Conservation (phyloP, 176 grass and related monocot genomes). For the Poa pratensis region DNA sequence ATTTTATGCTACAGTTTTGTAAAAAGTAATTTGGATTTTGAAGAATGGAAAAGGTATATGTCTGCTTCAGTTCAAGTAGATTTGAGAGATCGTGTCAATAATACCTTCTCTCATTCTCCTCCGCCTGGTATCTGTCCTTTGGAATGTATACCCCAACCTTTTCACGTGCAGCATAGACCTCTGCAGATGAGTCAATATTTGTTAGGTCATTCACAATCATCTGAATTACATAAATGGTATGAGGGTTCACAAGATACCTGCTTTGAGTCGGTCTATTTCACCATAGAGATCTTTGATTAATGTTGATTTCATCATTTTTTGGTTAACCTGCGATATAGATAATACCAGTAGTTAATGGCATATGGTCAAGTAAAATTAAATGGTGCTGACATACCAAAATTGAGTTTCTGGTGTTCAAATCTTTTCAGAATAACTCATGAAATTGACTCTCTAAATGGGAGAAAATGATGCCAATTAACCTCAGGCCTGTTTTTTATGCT, state of each 20-base stretch:
- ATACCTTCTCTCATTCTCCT: slow-evolving; percentile 97
- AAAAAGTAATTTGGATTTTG: slow-evolving; percentile 8
- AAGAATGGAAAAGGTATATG: not conserved
- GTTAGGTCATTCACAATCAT: slow-evolving; percentile 31
- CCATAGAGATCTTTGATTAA: slow-evolving; percentile 99
- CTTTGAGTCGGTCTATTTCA: slow-evolving; percentile 96
- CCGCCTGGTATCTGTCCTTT: slow-evolving; percentile 85
- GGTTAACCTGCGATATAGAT: slow-evolving; percentile 72
- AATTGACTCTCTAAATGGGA: slow-evolving; percentile 23
- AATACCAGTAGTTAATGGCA: slow-evolving; percentile 22
- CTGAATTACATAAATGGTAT: slow-evolving; percentile 16
- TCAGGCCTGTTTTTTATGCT: slow-evolving; percentile 98
- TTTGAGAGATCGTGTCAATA: slow-evolving; percentile 14
- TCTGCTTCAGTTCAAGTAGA: not conserved
- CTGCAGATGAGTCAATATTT: slow-evolving; percentile 52
- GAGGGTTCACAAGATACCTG: slow-evolving; percentile 57
- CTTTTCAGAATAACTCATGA: not conserved
- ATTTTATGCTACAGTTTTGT: not conserved
- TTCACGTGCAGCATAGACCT: slow-evolving; percentile 97
- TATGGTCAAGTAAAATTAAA: slow-evolving; percentile 19
- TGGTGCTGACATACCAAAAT: not conserved
- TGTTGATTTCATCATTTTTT: slow-evolving; percentile 99
- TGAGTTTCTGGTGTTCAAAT: not conserved
- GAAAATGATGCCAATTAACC: slow-evolving; percentile 49
- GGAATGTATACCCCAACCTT: slow-evolving; percentile 98